Percentiles rank a stretch among this genome's conserved stretches.
These are phyloP conservation scores for Hypoxylon sp. DNA, from an alignment of 2,329 filamentous ascomycete species.

Conservation along the genomic window DNA sequence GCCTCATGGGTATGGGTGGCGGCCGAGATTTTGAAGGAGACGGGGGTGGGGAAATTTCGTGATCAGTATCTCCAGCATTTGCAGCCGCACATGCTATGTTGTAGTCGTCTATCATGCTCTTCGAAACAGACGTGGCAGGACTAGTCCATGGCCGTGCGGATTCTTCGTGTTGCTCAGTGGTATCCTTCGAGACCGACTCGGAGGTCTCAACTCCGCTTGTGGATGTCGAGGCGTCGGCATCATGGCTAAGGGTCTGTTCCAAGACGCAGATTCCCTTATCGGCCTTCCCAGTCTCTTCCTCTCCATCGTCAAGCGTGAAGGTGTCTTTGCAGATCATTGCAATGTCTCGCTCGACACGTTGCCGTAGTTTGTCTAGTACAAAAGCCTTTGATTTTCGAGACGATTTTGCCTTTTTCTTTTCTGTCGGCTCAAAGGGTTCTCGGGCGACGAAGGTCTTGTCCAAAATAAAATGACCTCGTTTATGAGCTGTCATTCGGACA, in stretches of 20 bases:
- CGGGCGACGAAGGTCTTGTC: conserved; percentile 64
- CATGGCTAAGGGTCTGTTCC: conserved; percentile 22
- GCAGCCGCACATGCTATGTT: conserved; percentile 11
- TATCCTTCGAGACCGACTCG: conserved; percentile 15
- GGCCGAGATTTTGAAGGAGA: conserved; percentile 29
- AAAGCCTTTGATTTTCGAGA: conserved; percentile 58
- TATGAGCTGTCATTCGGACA: conserved; percentile 65
- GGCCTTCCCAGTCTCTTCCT: conserved; percentile 45
- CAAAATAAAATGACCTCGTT: conserved; percentile 68
- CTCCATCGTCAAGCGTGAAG: conserved; percentile 60
- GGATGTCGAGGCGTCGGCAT: conserved; percentile 23
- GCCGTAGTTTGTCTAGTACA: conserved; percentile 60
- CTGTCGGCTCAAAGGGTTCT: conserved; percentile 54
- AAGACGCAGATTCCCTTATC: conserved; percentile 14
- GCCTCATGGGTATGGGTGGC: conserved; percentile 38
- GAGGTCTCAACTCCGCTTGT: conserved; percentile 24
- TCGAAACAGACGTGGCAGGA: conserved; percentile 26
- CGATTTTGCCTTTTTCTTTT: conserved; percentile 53
- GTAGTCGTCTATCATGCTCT: conserved; percentile 18
- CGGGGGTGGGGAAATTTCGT: conserved; percentile 29
- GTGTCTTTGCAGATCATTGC: conserved; percentile 67
- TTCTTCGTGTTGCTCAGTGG: conserved; percentile 24
- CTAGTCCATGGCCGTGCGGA: conserved; percentile 10
- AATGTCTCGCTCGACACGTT: conserved; percentile 65
- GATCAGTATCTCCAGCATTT: conserved; percentile 10